Conservation (phyloP, 2,329 filamentous ascomycete species). For the Penicillium digitatum region DNA sequence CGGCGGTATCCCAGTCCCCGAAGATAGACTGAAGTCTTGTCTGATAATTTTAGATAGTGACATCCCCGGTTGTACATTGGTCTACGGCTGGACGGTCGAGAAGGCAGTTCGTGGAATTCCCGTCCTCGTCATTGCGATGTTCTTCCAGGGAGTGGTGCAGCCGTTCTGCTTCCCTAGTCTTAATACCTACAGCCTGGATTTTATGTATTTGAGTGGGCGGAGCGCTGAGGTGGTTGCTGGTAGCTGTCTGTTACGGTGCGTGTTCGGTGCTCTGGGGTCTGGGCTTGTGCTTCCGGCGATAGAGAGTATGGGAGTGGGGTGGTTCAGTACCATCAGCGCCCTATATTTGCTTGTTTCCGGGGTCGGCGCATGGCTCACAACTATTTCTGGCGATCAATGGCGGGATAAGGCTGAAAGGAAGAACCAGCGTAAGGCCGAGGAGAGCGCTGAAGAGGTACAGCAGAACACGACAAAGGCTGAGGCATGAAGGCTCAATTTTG, state of each 20-base stretch:
- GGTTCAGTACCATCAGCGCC: conserved; percentile 70
- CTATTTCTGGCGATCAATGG: conserved; percentile 51
- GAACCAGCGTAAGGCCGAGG: conserved; percentile 37
- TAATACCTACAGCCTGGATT: conserved; percentile 78
- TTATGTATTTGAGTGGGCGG: conserved; percentile 61
- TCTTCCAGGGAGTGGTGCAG: conserved; percentile 69
- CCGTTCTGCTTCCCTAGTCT: conserved; percentile 71
- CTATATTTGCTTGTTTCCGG: conserved; percentile 52
- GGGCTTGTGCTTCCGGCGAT: conserved; percentile 70
- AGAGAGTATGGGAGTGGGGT: conserved; percentile 71
- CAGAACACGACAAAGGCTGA: conserved; percentile 6
- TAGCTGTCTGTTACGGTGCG: conserved; percentile 74
- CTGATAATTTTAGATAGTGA: conserved; percentile 55
- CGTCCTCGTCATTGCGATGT: conserved; percentile 66
- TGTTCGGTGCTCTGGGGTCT: conserved; percentile 67
- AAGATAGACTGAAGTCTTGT: conserved; percentile 63
- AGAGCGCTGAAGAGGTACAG: conserved; percentile 5
- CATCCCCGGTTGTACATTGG: conserved; percentile 60
- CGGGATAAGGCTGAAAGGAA: conserved; percentile 52
- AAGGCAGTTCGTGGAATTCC: conserved; percentile 53
- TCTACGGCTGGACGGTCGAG: conserved; percentile 65
- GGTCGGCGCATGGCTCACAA: conserved; percentile 46
- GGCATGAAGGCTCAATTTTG: not conserved
- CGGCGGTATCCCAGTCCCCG: conserved; percentile 57
- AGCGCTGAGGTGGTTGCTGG: conserved; percentile 72